Evolutionary conservation across 2,329 filamentous ascomycete species (phyloP), one percentile per base, ranked within the genome.

Genomic region (Talaromyces sp.): DNA sequence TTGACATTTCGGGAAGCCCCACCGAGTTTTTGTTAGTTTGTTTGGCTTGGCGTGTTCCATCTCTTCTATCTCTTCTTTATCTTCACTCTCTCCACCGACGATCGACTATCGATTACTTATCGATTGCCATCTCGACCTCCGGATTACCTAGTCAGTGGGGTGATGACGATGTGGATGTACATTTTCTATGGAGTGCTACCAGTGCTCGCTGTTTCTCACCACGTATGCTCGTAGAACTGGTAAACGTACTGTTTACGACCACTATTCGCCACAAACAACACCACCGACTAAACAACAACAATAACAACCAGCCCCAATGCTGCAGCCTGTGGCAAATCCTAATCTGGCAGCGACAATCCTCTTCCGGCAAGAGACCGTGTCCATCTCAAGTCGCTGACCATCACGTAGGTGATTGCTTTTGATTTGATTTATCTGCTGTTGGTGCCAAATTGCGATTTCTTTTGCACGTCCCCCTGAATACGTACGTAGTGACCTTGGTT

Each of bases 1-100:
- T 63, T 63, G 61, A 63, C 50, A 56, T 47, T 60, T 60, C 27
- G 59, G 59, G 52, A 56, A 56, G 60, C 37, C 60, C 48, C 52
- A 41, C 60, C 50, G 39, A 31, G 14, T 27, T 39, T 31, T 31
- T 31, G 27, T 31, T 31, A 31, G 27, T 31, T 62, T 56, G 48
- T 56, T 41, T 45, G 47, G 47, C 60, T 52, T 41, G 24, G 48
- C 59, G 59, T 61, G 59, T 61, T 61, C 50, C 39, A 43, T 50
- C 22, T 31, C 27, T 31, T 31, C 27, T 31, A 31, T 31, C 27
- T 6, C 19, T 48, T 61, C 31, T 61, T 60, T 60, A 41, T 45
- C 57, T 33, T 50, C 35, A 41, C 35, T 47, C 22, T 47, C 22
- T 61, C 31, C 39, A 35, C 58, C 19, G 22, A 41, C 24, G 24